Evolutionary conservation across 2,329 filamentous ascomycete species (phyloP), one percentile per base, ranked within the genome.

Genomic region (Cercospora janseana): DNA sequence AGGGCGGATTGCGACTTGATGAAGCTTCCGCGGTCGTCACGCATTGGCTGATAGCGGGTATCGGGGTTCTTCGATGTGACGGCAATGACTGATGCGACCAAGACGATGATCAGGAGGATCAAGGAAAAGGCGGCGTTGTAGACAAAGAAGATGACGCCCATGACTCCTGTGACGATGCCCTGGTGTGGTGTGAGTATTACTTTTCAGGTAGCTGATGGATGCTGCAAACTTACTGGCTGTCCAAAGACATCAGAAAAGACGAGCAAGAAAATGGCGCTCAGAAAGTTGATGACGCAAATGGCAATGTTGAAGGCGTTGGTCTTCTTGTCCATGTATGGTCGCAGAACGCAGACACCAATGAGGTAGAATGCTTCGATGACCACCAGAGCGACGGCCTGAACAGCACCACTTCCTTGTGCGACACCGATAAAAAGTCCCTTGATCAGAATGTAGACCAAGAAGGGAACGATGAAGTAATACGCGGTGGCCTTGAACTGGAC

Each of bases 311-410:
- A 95, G 40, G 85, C 85, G 71, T 96, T 97, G 55, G 89, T 95
- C 75, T 91, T 92, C 82, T 95, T 95, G 78, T 96, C 92, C 92
- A 97, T 97, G 86, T 89, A 97, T 13, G 92, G 92, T 53, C 88
- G 85, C 60, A 96, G 74, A 46, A 95, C 85, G 53, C 83, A 86
- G 49, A 89, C 83, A 16, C 74, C 82, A 61, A 95, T 86, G 49
- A 97, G 78, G 61, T 87, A 85, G 45, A 72, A 81, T 2, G 85
- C 85, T 70, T 97, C 92, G 49, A 96, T 82, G 52, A 96, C 76
- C 31, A 97, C 76, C 51, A 96, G 79, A 12, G 85, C 87, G 51
- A 96, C 77, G 7, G 89, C 88, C 71, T 95, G 90, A 15, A 85
- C 83, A 4, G 81, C 80, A 24, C 83, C 81, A 26, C 76, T 80